Evolutionary conservation across 2,329 filamentous ascomycete genomes (phyloP).

Genomic region (Zymoseptoria ardabiliae): DNA sequence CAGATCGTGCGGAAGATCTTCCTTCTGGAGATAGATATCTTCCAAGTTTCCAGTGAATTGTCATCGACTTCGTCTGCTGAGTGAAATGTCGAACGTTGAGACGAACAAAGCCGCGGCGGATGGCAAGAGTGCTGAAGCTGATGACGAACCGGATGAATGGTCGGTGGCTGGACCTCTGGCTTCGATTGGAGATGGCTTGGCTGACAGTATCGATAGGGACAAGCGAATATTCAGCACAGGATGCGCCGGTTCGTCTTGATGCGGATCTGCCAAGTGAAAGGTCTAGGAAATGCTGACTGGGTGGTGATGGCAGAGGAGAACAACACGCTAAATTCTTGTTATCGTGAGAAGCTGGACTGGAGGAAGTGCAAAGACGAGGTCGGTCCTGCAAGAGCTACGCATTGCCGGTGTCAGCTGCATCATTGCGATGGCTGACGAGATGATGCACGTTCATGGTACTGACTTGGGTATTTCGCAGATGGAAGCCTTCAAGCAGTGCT

Average conservation of each 20-base stretch:
- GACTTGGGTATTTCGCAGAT: conserved; percentile 53
- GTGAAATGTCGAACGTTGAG: conserved; percentile 25
- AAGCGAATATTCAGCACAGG: conserved; percentile 96
- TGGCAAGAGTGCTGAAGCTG: conserved; percentile 42
- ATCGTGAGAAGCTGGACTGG: conserved; percentile 95
- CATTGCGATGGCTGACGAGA: not conserved
- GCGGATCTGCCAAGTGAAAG: not conserved
- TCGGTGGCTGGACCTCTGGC: conserved; percentile 40
- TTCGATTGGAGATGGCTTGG: not conserved
- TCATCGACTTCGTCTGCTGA: conserved; percentile 1
- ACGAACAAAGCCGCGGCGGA: conserved; percentile 17
- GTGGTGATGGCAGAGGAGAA: conserved; percentile 62
- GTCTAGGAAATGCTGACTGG: not conserved
- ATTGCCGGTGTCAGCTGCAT: conserved; percentile 1
- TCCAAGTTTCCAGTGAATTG: not conserved
- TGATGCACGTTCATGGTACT: conserved; percentile 2
- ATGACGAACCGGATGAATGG: conserved; percentile 95
- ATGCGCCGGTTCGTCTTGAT: conserved; percentile 61
- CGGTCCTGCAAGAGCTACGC: conserved; percentile 33
- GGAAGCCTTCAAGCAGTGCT: conserved; percentile 81
- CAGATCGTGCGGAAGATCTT: conserved; percentile 1
- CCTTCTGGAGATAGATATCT: not conserved
- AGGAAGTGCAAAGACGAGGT: conserved; percentile 81
- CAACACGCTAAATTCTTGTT: conserved; percentile 85
- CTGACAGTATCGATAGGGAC: conserved; percentile 56